Base-by-base conservation (phyloP, 352 stramenopile genomes). In the Globisporangium alternatum region DNA sequence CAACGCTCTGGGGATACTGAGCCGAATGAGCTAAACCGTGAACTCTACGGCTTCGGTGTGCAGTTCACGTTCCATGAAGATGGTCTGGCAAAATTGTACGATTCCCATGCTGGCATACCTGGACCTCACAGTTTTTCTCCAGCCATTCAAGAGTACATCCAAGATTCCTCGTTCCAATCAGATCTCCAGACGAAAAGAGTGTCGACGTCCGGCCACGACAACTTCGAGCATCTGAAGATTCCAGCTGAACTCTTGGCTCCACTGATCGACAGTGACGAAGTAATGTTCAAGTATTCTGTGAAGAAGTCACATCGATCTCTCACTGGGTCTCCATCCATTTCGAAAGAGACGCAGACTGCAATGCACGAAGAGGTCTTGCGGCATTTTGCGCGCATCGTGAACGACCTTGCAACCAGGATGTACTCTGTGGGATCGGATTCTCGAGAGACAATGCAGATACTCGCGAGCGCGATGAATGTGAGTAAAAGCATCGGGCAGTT, bases 21-120 rank as follows among this genome's bases (percentile, higher is more conserved):
- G 30, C 59, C 55, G 21, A 63, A 51, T 8, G 48, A 68, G 13
- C 54, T 39, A 58, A 64, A 48, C 21, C 69, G 72, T 22, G 78
- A 78, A 30, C 62, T 87, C 15, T 78, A 76, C 60, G 80, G 80
- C 9, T 89, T 86, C 56, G 80, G 80, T 8, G 68, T 89, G 15
- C 54, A 70, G 25, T 89, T 87, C 47, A 81, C 71, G 22, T 71
- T 77, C 52, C 72, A 77, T 52, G 78, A 89, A 55, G 56, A 65
- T 35, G 69, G 69, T 3, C 37, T 75, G 0, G 43, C 55, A 25
- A 68, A 37, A 21, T 30, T 74, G 43, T 51, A 52, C 3, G 13
- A 33, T 3, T 28, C 21, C 4, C 7, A 55, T 10, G 1, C 48
- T 8, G 47, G 45, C 22, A 28, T 48, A 9, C 39, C n/a, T 12